Base-by-base conservation (phyloP, 208 protist species). In the Acanthamoeba royreba region DNA sequence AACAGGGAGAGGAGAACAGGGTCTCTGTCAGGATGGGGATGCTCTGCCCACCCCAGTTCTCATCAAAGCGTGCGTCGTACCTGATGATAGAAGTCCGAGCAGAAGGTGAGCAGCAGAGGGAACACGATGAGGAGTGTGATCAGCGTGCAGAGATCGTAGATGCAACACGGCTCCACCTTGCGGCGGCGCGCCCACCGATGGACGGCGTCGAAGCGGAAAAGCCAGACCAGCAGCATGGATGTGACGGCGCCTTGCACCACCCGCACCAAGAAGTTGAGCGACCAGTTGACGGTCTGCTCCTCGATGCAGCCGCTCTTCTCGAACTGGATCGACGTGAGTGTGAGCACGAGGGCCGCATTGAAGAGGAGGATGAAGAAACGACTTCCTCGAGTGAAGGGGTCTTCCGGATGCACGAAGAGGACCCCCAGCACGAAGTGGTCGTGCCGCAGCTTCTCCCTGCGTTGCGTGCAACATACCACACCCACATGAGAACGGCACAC, bases 361-460 rank as follows among this genome's bases (percentile, higher is more conserved):
- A 87, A 87, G 49, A 38, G 33, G 31, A n/a, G 42, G 79, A 87
- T 87, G 79, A 87, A 87, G 79, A 87, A 28, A 31, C 79, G 43
- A 1, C 28, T 33, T 2, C 31, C 11, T 13, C 79, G 79, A 31
- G 43, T 87, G 79, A 87, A 87, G 4, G 79, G 79, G 31, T 87
- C 79, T 15, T 87, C 79, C 15, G 79, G 79, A n/a, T 87, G 79
- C 31, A 87, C 79, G 33, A 13, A 87, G 43, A 87, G 55, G 79
- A 87, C 55, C 25, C 79, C 79, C 79, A 87, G 49, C 79, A 87
- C 79, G 43, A 87, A 87, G 79, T 87, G 79, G 43, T 87, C 79
- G 33, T 87, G 79, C 49, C 55, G 47, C n/a, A 87, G 79, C 49
- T 87, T 87, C 79, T 87, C 22, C 79, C 79, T n/a, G n/a, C n/a